Percentiles rank a stretch among this genome's conserved stretches.
Conservation (phyloP, 805 yeast genomes). For the Schizosaccharomyces octosporus region DNA sequence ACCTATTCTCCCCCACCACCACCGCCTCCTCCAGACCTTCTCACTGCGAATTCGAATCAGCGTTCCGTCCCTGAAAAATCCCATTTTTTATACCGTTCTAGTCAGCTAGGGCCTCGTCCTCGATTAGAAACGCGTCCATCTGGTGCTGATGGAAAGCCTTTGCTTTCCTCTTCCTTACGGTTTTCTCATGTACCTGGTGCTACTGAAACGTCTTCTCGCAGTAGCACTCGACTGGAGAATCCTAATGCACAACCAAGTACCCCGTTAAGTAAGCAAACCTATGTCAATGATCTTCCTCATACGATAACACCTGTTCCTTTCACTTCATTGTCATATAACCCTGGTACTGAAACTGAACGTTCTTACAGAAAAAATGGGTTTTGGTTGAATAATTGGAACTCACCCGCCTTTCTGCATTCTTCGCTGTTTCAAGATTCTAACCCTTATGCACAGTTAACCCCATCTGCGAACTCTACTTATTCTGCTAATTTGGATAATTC, state of each 20-base stretch:
- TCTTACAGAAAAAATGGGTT: not conserved
- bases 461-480: not conserved
- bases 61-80: not conserved
- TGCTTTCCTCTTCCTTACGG: not conserved
- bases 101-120: not conserved
- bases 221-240: not conserved
- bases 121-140: not conserved
- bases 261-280: not conserved
- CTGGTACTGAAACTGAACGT: not conserved
- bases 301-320: not conserved
- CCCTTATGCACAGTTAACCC: not conserved
- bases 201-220: not conserved
- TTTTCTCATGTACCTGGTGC: not conserved
- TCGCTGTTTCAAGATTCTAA: not conserved
- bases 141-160: not conserved
- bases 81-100: not conserved
- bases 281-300: not conserved
- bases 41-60: not conserved
- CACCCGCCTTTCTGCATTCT: not conserved
- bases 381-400: not conserved
- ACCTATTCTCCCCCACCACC: not conserved
- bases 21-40: not conserved
- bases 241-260: not conserved
- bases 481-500: not conserved
- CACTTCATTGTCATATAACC: not conserved